Base-by-base conservation (phyloP, 345 rosid genomes). In the Tarenaya hassleriana region DNA sequence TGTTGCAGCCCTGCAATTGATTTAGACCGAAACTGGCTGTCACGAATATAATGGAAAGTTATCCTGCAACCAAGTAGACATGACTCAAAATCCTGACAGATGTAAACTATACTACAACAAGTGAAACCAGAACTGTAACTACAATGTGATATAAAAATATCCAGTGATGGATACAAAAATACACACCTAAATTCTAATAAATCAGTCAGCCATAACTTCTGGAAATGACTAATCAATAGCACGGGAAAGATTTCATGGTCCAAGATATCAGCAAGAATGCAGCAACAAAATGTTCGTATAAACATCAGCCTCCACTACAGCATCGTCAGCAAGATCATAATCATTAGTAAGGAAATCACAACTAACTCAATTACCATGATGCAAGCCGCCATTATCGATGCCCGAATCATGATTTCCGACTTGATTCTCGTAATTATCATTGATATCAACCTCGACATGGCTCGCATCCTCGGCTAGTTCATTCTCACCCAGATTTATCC, bases 1-100 rank as follows among this genome's bases (percentile, higher is more conserved):
- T 66, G 75, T 0, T 47, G 67, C 20, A 31, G 33, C 75, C 88
- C 97, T 80, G 88, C 67, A 90, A 83, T 83, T 70, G 73, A 71
- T 70, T 82, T 74, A 82, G 76, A 81, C 64, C 74, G 77, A 89
- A 75, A 77, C 72, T 74, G 47, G 75, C 72, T 70, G 76, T 82
- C 75, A 74, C 73, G 76, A 68, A 56, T 51, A 68, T 72, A 67
- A 60, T 52, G 66, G 69, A 80, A 67, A 66, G 1, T 49, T 57
- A 54, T 75, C 92, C 89, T 83, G 86, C 85, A 69, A 77, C 72
- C 76, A 70, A 67, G 68, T 62, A 61, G 37, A 64, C 44, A 75
- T 65, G 16, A 52, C 63, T 62, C 63, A 59, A 58, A 55, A 21
- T 58, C 62, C 56, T 33, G 19, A 55, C 46, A 47, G 34, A 32